A percentile compares a stretch with the other conserved stretches of the same genome.
Conservation (phyloP, 192 early-diverging fungal species). For the Coemansia sp. region DNA sequence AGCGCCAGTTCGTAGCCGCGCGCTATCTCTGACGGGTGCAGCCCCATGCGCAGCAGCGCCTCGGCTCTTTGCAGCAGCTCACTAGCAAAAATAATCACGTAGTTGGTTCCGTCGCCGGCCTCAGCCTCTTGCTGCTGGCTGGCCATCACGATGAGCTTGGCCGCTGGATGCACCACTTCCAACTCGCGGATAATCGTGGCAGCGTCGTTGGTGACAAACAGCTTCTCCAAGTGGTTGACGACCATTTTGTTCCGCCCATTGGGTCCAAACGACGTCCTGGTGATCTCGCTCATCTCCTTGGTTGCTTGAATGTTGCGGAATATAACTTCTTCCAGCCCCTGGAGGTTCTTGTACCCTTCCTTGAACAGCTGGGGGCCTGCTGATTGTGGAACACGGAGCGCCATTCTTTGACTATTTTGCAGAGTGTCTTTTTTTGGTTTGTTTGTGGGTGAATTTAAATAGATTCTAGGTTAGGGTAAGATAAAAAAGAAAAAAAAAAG, state of each 20-base stretch:
- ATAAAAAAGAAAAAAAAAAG: background rate
- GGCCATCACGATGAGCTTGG: slow-evolving; percentile 93
- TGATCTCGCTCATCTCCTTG: slow-evolving; percentile 90
- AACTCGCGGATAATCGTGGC: slow-evolving; percentile 97
- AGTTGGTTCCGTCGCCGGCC: slow-evolving; percentile 95
- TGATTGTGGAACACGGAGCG: slow-evolving; percentile 83
- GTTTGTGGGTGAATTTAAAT: background rate
- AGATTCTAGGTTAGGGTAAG: background rate
- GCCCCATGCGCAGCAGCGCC: slow-evolving; percentile 87
- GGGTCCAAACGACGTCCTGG: slow-evolving; percentile 93
- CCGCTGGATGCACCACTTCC: slow-evolving; percentile 97
- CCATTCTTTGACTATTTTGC: slow-evolving; percentile 58
- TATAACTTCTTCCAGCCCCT: slow-evolving; percentile 96
- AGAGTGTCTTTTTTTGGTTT: background rate
- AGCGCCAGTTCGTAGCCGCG: slow-evolving; percentile 90
- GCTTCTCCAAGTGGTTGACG: slow-evolving; percentile 97
- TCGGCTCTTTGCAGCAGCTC: slow-evolving; percentile 94
- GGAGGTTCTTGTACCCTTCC: slow-evolving; percentile 94
- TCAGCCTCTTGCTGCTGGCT: slow-evolving; percentile 97
- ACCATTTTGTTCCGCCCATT: slow-evolving; percentile 99
- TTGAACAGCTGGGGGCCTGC: slow-evolving; percentile 85
- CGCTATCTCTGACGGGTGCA: slow-evolving; percentile 92
- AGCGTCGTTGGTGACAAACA: slow-evolving; percentile 98
- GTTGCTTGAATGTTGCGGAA: slow-evolving; percentile 92
- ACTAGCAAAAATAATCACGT: slow-evolving; percentile 91